A percentile compares a stretch with the other conserved stretches of the same genome.
Conservation (phyloP, 192 early-diverging fungal species). For the Entrophospora sp. region DNA sequence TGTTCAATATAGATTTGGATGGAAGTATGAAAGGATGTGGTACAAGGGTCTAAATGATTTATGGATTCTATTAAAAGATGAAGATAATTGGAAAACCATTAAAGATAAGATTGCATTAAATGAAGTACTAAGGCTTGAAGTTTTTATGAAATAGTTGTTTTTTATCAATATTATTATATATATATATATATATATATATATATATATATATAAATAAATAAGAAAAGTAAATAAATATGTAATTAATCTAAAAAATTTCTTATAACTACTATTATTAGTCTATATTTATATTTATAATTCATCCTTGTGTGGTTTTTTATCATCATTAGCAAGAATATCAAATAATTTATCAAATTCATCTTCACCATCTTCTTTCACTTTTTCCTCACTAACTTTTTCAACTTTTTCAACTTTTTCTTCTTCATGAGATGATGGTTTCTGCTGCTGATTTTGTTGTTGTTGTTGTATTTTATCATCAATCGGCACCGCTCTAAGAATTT, state of each 20-base stretch:
- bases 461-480: not conserved
- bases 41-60: not conserved
- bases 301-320: not conserved
- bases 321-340: not conserved
- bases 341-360: constrained; percentile 19
- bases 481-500: not conserved
- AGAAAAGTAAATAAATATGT: too few species aligned
- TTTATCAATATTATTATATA: too few species aligned
- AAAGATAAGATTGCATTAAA: not conserved
- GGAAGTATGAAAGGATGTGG: constrained; percentile 11
- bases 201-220: too few species aligned
- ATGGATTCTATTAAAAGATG: not conserved
- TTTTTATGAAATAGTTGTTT: not conserved
- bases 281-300: constrained; percentile 11
- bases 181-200: too few species aligned
- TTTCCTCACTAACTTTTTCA: too few species aligned
- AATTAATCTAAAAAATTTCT: too few species aligned
- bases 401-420: too few species aligned
- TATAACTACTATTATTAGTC: too few species aligned
- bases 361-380: too few species aligned
- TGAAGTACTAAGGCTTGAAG: not conserved
- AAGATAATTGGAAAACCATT: not conserved
- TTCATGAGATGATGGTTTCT: not conserved
- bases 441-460: not conserved
- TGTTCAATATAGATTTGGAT: not conserved